Percentiles rank a stretch among this genome's conserved stretches.
phyloP scores from a whole-genome alignment of 331 rosid species.

The Spiraea crenata region DNA sequence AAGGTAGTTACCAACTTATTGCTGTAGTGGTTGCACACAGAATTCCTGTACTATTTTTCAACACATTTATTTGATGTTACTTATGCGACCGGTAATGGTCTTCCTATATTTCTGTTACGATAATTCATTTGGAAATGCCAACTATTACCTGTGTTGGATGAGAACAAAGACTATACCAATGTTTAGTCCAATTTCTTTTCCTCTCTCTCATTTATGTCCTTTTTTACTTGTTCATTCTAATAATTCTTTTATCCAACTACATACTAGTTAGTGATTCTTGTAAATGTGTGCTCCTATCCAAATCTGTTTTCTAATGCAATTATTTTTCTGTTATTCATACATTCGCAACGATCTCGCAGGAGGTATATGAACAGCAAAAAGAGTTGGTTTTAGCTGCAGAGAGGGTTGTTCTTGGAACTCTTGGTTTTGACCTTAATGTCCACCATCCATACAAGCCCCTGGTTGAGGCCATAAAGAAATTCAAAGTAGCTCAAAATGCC shows the following conservation, averaged over 20 bases:
- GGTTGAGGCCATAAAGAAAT: slow-evolving; percentile 98
- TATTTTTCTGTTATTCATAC: slow-evolving; percentile 14
- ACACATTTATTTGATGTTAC: not conserved
- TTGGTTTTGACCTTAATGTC: slow-evolving; percentile 90
- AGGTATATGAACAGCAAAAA: slow-evolving; percentile 94
- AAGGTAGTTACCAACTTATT: slow-evolving; percentile 52
- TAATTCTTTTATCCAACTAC: not conserved
- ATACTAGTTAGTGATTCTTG: not conserved
- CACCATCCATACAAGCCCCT: slow-evolving; percentile 97
- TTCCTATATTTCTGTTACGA: not conserved
- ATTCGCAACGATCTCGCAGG: slow-evolving; percentile 53
- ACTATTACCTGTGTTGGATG: not conserved
- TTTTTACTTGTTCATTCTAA: not conserved
- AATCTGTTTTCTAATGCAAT: not conserved
- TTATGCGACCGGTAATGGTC: not conserved
- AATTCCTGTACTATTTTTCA: not conserved
- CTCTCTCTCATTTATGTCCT: not conserved
- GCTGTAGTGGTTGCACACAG: not conserved
- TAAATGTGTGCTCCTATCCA: not conserved
- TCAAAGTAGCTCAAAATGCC: slow-evolving; percentile 99
- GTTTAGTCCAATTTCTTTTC: not conserved
- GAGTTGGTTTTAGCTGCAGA: slow-evolving; percentile 83
- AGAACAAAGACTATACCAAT: not conserved
- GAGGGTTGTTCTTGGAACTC: slow-evolving; percentile 95
- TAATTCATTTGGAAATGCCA: not conserved